Evolutionary conservation across 352 stramenopile genomes (phyloP).

Genomic region (Pythium aphanidermatum): DNA sequence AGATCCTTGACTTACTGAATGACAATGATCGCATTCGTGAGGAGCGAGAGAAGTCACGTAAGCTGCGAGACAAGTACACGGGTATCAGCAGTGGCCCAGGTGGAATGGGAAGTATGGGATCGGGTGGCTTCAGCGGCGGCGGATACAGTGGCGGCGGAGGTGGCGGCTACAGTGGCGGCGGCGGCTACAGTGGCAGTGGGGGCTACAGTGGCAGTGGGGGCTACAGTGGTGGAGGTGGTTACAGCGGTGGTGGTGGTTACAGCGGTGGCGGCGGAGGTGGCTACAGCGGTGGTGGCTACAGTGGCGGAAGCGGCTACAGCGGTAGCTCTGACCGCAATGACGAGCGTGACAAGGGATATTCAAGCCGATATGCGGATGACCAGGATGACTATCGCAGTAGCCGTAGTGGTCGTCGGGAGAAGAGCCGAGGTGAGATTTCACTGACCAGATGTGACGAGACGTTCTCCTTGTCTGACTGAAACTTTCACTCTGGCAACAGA

Average conservation of each 20-base stretch:
- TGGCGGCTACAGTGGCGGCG: slow-evolving; percentile 27
- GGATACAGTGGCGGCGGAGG: slow-evolving; percentile 29
- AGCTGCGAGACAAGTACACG: slow-evolving; percentile 85
- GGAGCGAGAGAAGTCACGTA: slow-evolving; percentile 80
- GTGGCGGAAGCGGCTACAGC: slow-evolving; percentile 21
- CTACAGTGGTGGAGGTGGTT: slow-evolving; percentile 19
- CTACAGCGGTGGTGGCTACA: slow-evolving; percentile 17
- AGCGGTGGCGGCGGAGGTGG: slow-evolving; percentile 14
- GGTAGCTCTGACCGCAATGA: slow-evolving; percentile 41
- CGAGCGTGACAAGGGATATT: slow-evolving; percentile 62
- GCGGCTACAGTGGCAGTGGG: slow-evolving; percentile 18
- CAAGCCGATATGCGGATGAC: slow-evolving; percentile 67
- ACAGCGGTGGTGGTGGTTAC: slow-evolving; percentile 12
- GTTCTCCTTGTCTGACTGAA: not conserved
- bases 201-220: slow-evolving; percentile 3
- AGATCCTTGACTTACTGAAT: slow-evolving; percentile 83
- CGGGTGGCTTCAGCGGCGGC: slow-evolving; percentile 26
- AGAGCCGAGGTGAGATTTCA: slow-evolving; percentile 22
- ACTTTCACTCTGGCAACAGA: slow-evolving; percentile 16
- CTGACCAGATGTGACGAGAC: not conserved
- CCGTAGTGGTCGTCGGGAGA: slow-evolving; percentile 32
- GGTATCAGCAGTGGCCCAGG: slow-evolving; percentile 65
- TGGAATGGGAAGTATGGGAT: slow-evolving; percentile 24
- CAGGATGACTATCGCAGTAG: slow-evolving; percentile 36
- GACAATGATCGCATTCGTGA: slow-evolving; percentile 87